Base-by-base conservation (phyloP, 305 asterid species). In the Lippia alba region DNA sequence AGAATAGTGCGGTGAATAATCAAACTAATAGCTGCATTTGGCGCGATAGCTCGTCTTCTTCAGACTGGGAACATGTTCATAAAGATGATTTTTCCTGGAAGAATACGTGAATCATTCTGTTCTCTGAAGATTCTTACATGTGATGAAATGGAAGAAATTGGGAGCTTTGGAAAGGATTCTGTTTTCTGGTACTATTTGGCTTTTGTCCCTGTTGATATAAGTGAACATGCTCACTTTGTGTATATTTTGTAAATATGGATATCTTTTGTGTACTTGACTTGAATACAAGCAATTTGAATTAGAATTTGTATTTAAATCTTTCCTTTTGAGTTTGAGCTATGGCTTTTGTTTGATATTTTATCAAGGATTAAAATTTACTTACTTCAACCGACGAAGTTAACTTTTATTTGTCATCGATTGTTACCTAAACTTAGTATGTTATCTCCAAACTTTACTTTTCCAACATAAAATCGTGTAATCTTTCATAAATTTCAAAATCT, bases 1-100 rank as follows among this genome's bases (percentile, higher is more conserved):
- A 65, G 78, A 73, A 32, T 70, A 69, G 60, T 51, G 66, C 66
- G 73, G 83, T 62, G 10, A 48, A 39, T 67, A 79, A 72, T 45
- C 16, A 77, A 1, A 24, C 30, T 24, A 24, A 24, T 24, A 24
- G 30, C 30, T 24, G 86, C 84, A 50, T 81, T 80, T 24, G 30
- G 76, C 83, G 39, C 61, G 92, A 78, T 54, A 79, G 85, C 59
- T 78, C 82, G 54, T 71, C 85, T 64, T 80, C 96, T 15, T 91
- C 96, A 1, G 98, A 94, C 50, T 94, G 98, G 98, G 98, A 94
- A 71, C 96, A 94, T 78, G 90, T 94, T 0, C 60, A 74, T 66
- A 89, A 83, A 78, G 98, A 94, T 70, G 96, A 89, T 11, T 67
- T 77, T 49, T 71, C 86, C 10, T 87, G 90, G 91, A 84, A 75